phyloP scores from a whole-genome alignment of 108 stramenopile genomes.

The Skeletonema costatum region DNA sequence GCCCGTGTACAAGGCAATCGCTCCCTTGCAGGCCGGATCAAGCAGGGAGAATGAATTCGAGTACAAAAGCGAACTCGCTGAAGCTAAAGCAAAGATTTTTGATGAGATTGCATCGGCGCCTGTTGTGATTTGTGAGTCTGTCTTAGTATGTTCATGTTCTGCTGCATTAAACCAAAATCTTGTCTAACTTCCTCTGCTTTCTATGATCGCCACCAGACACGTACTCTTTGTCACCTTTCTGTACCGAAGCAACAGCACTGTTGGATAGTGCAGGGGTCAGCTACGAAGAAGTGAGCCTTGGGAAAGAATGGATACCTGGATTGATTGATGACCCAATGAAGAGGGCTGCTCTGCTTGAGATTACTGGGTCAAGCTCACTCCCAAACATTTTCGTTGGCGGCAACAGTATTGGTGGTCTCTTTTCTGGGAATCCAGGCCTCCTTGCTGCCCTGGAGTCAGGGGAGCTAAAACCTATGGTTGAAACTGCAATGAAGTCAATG shows the following conservation, averaged over 20 bases:
- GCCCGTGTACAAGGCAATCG: conserved; percentile 51
- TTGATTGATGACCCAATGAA: conserved; percentile 52
- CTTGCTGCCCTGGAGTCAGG: conserved; percentile 58
- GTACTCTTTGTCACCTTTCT: conserved; percentile 77
- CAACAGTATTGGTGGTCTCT: conserved; percentile 66
- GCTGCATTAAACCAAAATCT: neutral
- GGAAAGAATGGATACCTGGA: conserved; percentile 76
- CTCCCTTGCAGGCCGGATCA: conserved; percentile 68
- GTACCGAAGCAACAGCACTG: conserved; percentile 54
- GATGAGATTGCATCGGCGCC: conserved; percentile 37
- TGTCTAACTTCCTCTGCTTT: neutral
- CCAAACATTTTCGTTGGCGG: conserved; percentile 76
- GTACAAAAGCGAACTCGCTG: conserved; percentile 37
- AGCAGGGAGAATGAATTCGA: conserved; percentile 37
- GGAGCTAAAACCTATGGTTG: conserved; percentile 27
- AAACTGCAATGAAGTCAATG: conserved; percentile 24
- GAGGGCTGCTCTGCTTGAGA: conserved; percentile 67
- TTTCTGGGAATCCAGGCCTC: conserved; percentile 66
- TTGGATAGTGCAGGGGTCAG: conserved; percentile 51
- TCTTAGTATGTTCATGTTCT: neutral
- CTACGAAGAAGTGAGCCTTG: conserved; percentile 61
- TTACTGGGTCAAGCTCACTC: conserved; percentile 72
- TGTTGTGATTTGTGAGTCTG: conserved; percentile 63
- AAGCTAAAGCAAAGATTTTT: conserved; percentile 55
- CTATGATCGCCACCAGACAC: conserved; percentile 38